A percentile compares a stretch with the other conserved stretches of the same genome.
These are phyloP conservation scores for Talaromyces pinophilus DNA, from an alignment of 2,329 filamentous ascomycete genomes.

Conservation along the genomic window DNA sequence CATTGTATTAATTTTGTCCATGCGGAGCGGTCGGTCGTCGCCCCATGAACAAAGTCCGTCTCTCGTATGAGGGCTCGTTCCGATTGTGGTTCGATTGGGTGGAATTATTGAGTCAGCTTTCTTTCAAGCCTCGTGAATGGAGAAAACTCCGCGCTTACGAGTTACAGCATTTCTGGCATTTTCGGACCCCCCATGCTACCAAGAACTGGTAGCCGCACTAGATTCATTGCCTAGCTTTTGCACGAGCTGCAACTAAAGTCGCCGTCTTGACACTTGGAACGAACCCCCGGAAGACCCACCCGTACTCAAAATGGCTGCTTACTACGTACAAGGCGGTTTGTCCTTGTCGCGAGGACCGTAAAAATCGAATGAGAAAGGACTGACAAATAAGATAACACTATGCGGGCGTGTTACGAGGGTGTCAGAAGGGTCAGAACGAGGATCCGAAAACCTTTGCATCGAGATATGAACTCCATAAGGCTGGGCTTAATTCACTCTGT, in stretches of 20 bases:
- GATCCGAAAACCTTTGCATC: background rate
- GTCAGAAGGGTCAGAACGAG: background rate
- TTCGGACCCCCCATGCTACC: background rate
- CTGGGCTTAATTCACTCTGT: background rate
- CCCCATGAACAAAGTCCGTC: conserved; percentile 2
- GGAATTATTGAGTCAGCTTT: background rate
- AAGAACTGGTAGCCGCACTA: conserved; percentile 3
- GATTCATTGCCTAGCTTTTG: background rate
- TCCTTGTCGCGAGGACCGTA: background rate
- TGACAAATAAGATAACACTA: background rate
- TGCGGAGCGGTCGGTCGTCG: conserved; percentile 1
- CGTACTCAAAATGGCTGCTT: background rate
- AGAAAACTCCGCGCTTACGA: background rate
- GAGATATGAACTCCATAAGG: background rate
- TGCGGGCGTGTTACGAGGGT: background rate
- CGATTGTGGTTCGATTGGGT: background rate
- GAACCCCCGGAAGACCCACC: conserved; percentile 3
- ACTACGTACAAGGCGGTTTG: conserved; percentile 4
- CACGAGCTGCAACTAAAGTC: background rate
- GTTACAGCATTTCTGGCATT: background rate
- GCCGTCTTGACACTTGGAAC: background rate
- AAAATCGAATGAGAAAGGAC: background rate
- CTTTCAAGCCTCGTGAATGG: background rate
- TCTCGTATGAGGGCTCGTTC: background rate
- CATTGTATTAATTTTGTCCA: background rate